These are phyloP conservation scores for Blastobotrys capitulatus DNA, from an alignment of 1,139 yeast genomes.

Conservation along the genomic window DNA sequence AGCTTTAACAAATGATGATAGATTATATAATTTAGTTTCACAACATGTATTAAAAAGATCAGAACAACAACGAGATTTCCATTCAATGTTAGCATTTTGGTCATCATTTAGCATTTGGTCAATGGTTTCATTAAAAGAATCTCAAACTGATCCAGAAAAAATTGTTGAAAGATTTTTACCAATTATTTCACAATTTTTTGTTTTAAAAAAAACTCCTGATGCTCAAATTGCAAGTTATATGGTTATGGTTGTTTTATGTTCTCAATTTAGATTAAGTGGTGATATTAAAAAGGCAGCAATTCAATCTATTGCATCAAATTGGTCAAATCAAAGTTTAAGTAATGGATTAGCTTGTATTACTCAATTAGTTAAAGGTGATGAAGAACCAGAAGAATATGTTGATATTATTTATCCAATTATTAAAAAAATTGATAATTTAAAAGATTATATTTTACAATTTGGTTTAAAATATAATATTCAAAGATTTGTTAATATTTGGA, in stretches of 20 bases:
- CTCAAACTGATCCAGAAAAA: slow-evolving; percentile 28
- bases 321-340: slow-evolving; percentile 34
- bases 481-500: slow-evolving; percentile 29
- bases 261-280: slow-evolving; percentile 62
- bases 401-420: slow-evolving; percentile 9
- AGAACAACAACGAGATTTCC: slow-evolving; percentile 39
- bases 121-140: slow-evolving; percentile 44
- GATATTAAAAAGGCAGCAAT: slow-evolving; percentile 65
- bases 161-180: slow-evolving; percentile 46
- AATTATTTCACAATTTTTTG: slow-evolving; percentile 31
- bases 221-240: slow-evolving; percentile 81
- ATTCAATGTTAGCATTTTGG: slow-evolving; percentile 72
- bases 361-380: slow-evolving; percentile 27
- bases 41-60: slow-evolving; percentile 52
- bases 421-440: slow-evolving; percentile 11
- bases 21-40: slow-evolving; percentile 61
- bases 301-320: slow-evolving; percentile 52
- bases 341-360: slow-evolving; percentile 38
- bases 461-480: slow-evolving; percentile 29
- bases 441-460: slow-evolving; percentile 23
- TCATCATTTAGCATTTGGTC: slow-evolving; percentile 69
- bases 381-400: slow-evolving; percentile 21
- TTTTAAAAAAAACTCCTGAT: slow-evolving; percentile 43
- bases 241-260: slow-evolving; percentile 66
- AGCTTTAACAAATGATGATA: slow-evolving; percentile 60